phyloP scores from a whole-genome alignment of 2,329 filamentous ascomycete species.

The Kalaharituber pfeilii region DNA sequence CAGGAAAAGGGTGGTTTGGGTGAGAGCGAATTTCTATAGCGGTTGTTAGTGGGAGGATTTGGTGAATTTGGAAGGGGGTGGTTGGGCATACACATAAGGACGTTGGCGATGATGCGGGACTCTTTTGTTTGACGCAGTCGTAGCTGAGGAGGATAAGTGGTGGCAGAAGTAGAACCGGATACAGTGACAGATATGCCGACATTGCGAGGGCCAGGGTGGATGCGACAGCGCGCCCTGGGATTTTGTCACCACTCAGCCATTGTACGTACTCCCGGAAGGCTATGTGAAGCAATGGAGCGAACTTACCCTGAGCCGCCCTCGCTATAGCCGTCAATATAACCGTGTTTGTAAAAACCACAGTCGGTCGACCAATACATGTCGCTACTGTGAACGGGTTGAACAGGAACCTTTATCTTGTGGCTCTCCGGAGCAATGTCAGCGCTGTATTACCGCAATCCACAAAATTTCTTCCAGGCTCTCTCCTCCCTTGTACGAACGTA shows the following conservation, averaged over 20 bases:
- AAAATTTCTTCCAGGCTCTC: background rate
- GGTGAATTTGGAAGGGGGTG: conserved; percentile 17
- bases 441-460: too few species aligned
- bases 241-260: too few species aligned
- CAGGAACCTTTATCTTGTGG: conserved; percentile 46
- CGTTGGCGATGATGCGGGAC: conserved; percentile 15
- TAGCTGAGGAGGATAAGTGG: conserved; percentile 67
- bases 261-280: too few species aligned
- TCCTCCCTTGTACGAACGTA: too few species aligned
- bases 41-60: conserved; percentile 12
- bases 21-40: conserved; percentile 36
- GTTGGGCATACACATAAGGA: background rate
- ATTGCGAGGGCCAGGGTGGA: conserved; percentile 73
- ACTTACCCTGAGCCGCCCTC: conserved; percentile 55
- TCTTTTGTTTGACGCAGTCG: conserved; percentile 38
- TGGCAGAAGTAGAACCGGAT: conserved; percentile 70
- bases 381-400: conserved; percentile 91
- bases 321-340: conserved; percentile 71
- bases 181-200: conserved; percentile 81
- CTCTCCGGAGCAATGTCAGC: background rate
- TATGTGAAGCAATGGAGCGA: background rate
- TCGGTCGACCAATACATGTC: conserved; percentile 77
- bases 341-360: conserved; percentile 72
- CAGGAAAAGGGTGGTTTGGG: conserved; percentile 37
- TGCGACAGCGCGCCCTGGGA: conserved; percentile 33